Conservation (phyloP, 2,329 filamentous ascomycete species). For the Stagonosporopsis vannaccii region DNA sequence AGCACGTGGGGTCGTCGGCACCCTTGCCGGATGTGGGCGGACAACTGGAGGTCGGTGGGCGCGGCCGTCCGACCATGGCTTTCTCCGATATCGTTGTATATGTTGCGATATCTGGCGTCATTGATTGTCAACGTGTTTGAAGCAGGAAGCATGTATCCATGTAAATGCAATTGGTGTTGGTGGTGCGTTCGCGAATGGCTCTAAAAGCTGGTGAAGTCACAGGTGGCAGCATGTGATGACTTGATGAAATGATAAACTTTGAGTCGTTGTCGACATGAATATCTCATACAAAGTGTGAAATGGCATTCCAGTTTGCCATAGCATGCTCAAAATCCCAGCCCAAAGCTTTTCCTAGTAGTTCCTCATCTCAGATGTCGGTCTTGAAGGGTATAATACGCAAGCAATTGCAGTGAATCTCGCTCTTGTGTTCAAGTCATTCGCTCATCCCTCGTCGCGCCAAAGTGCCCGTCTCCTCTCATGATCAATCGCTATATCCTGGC, state of each 20-base stretch:
- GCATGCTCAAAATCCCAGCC: constrained; percentile 17
- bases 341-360: constrained; percentile 17
- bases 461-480: constrained; percentile 15
- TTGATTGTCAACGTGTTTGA: background rate
- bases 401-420: constrained; percentile 27
- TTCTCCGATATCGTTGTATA: background rate
- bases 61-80: background rate
- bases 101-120: background rate
- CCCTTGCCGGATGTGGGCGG: background rate
- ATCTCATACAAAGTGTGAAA: constrained; percentile 17
- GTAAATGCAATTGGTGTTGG: background rate
- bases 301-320: constrained; percentile 17
- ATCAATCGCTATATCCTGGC: constrained; percentile 18
- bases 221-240: constrained; percentile 1
- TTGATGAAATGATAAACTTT: background rate
- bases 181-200: background rate
- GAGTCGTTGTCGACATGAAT: constrained; percentile 10
- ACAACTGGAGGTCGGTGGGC: constrained; percentile 2
- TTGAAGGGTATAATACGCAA: constrained; percentile 42
- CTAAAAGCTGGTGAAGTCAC: background rate
- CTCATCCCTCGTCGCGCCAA: constrained; percentile 10
- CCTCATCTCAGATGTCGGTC: constrained; percentile 28
- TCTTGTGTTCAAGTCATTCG: constrained; percentile 23
- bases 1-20: constrained; percentile 6
- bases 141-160: background rate